Conservation (phyloP, 1,284 basidiomycete species). For the Cerrena zonata region DNA sequence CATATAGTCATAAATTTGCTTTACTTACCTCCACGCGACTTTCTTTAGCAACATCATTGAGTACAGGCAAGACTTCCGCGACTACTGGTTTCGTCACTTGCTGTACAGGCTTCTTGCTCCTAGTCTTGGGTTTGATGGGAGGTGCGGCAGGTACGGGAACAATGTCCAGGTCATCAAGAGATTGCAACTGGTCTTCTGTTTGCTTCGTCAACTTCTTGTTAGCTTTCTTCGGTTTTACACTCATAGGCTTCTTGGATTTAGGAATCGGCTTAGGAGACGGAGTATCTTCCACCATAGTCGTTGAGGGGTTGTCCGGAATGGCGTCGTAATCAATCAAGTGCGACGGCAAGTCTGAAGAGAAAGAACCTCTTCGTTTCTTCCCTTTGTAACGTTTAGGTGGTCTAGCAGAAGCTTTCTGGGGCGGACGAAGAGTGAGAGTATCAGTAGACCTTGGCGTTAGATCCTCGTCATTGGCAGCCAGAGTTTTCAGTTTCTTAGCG, state of each 20-base stretch:
- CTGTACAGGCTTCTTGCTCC: no score
- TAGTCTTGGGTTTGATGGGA: no score
- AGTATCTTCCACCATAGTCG: neutral
- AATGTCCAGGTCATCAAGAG: no score
- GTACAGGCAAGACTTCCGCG: no score
- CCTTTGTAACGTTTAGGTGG: slow-evolving; percentile 20
- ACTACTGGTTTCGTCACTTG: no score
- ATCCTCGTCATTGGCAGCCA: no score
- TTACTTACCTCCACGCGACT: no score
- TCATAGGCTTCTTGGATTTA: neutral
- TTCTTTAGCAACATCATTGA: no score
- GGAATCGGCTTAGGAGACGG: neutral
- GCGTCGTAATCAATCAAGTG: slow-evolving; percentile 21
- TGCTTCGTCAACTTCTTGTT: no score
- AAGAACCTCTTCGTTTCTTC: slow-evolving; percentile 17
- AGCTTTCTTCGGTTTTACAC: slow-evolving; percentile 4
- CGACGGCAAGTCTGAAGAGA: slow-evolving; percentile 9
- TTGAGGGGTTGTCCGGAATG: slow-evolving; percentile 13
- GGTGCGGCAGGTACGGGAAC: no score
- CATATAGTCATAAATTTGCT: no score
- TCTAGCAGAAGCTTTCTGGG: slow-evolving; percentile 10
- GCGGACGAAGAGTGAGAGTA: slow-evolving; percentile 14
- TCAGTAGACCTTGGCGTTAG: slow-evolving; percentile 9
- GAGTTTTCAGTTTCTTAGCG: slow-evolving; percentile 15
- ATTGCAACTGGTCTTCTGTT: no score